Evolutionary conservation across 768 basidiomycete species (phyloP).

Genomic region (Thelephora aurantiotincta): DNA sequence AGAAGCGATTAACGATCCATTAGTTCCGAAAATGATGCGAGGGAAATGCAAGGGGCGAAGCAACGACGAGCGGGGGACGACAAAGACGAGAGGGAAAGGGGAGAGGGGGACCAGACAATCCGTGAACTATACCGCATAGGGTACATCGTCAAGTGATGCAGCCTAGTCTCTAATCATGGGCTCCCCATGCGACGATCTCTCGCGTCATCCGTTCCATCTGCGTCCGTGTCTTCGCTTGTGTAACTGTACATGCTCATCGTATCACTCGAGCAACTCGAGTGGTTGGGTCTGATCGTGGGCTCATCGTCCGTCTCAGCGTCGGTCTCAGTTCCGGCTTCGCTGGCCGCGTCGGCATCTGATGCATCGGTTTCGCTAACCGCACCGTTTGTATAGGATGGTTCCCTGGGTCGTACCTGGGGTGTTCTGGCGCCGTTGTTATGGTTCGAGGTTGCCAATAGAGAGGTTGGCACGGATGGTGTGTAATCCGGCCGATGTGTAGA

Average conservation of each 20-base stretch:
- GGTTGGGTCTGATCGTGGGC: constrained; percentile 57
- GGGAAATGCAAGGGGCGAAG: too few relatives aligned
- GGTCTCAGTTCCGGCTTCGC: constrained; percentile 25
- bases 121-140: too few relatives aligned
- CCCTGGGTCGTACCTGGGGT: constrained; percentile 5
- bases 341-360: constrained; percentile 15
- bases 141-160: too few relatives aligned
- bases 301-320: constrained; percentile 64
- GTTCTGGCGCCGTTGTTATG: neutral
- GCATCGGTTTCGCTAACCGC: constrained; percentile 15
- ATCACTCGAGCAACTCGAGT: constrained; percentile 24
- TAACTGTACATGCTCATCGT: constrained; percentile 18
- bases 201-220: neutral
- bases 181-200: neutral
- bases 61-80: too few relatives aligned
- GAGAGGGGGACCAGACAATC: too few relatives aligned
- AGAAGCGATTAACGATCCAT: too few relatives aligned
- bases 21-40: too few relatives aligned
- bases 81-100: too few relatives aligned
- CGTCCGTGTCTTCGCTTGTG: constrained; percentile 18
- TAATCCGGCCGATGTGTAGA: neutral
- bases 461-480: too few relatives aligned
- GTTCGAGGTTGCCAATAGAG: too few relatives aligned
- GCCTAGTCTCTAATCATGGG: neutral
- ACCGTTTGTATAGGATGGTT: constrained; percentile 7